Base-by-base conservation (phyloP, 2,329 filamentous ascomycete genomes). In the Hymenoscyphus fraxineus region DNA sequence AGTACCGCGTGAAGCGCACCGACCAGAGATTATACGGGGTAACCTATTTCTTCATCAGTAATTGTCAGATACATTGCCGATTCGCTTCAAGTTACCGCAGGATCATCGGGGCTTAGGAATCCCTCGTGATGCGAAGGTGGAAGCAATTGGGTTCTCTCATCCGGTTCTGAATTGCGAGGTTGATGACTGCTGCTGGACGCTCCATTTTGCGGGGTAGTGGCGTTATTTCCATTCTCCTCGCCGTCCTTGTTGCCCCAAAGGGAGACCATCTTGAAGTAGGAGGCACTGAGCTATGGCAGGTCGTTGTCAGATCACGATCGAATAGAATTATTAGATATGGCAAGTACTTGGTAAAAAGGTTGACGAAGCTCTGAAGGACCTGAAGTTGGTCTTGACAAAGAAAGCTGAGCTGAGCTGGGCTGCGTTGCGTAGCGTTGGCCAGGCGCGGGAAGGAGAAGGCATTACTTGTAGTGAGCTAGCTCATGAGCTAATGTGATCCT, bases 1-100 rank as follows among this genome's bases (percentile, higher is more conserved):
- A 77, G 74, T 88, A 91, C 74, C 93, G 87, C 62, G 95, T 81
- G 58, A 90, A 85, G 19, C 95, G 89, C 59, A 99, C 90, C 65
- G 87, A 92, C 89, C 93, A 97, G 44, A 98, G 85, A 72, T 99
- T 99, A 79, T 97, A 97, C 0, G 95, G 95, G 2, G 92, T 91
- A 31, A 91, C 88, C 74, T 76, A 38, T 38, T 40, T n/a, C 13
- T 27, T 9, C 35, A 39, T 61, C 12, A 51, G n/a, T 10, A 41
- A 38, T 35, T 63, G 56, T 39, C 27, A 16, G 6, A 22, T 31
- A 59, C 22, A 57, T 27, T 9, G 31, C 6, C 9, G 38, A 58
- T 27, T 39, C 51, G 58, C 35, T 47, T 19, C 56, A 66, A 74
- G 85, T 77, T 77, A 96, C 91, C 69, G 90, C 90, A 75, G 90